phyloP scores from a whole-genome alignment of 2,329 filamentous ascomycete species.

The Fusarium humuli region DNA sequence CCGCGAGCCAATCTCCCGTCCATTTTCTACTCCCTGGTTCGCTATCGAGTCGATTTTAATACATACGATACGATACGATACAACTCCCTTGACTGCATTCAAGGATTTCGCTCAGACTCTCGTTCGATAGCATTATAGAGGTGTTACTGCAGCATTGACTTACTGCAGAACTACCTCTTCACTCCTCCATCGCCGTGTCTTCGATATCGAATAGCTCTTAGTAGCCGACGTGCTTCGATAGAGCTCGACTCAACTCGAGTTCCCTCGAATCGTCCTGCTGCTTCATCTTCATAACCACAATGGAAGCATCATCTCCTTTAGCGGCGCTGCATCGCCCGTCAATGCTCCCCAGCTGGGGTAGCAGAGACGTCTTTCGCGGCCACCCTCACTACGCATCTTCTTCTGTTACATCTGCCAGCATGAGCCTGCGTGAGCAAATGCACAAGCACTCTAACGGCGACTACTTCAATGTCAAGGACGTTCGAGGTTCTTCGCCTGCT shows the following conservation, averaged over 20 bases:
- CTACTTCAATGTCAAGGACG: slow-evolving; percentile 84
- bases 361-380: slow-evolving; percentile 64
- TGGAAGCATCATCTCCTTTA: slow-evolving; percentile 94
- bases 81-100: slow-evolving; percentile 4
- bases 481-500: slow-evolving; percentile 89
- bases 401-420: slow-evolving; percentile 70
- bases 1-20: slow-evolving; percentile 37
- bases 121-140: slow-evolving; percentile 33
- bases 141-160: slow-evolving; percentile 51
- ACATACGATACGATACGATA: slow-evolving; percentile 18
- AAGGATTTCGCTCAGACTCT: slow-evolving; percentile 23
- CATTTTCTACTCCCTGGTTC: slow-evolving; percentile 27
- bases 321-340: slow-evolving; percentile 85
- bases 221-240: slow-evolving; percentile 35
- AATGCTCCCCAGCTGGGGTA: slow-evolving; percentile 71
- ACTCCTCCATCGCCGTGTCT: slow-evolving; percentile 37
- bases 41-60: slow-evolving; percentile 24
- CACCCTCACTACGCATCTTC: slow-evolving; percentile 63
- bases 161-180: slow-evolving; percentile 45
- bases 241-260: slow-evolving; percentile 37
- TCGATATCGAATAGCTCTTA: slow-evolving; percentile 43
- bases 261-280: slow-evolving; percentile 33
- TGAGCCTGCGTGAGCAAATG: slow-evolving; percentile 84
- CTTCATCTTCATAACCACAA: slow-evolving; percentile 55
- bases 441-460: slow-evolving; percentile 67